Evolutionary conservation across 2,329 filamentous ascomycete species (phyloP), one percentile per base, ranked within the genome.

Genomic region (Aspergillus ibericus): DNA sequence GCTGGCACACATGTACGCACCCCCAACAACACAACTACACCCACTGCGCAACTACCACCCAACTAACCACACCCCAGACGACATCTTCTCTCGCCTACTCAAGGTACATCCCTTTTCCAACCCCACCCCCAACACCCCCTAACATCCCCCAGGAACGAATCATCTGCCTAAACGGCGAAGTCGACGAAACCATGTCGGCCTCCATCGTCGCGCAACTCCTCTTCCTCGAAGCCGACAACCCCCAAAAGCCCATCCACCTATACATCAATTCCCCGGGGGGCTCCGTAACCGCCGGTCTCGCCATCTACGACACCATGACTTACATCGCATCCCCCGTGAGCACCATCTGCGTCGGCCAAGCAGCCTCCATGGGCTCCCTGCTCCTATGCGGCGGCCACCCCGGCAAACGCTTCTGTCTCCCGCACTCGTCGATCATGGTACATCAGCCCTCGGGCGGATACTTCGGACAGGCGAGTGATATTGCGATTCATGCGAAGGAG

Each of bases 241-340:
- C 93, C 3, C 87, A 96, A 56, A 97, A 96, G 75, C 90, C 92
- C 12, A 98, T 99, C 65, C 95, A 91, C 53, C 90, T 99, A 75
- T 99, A 99, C 77, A 99, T 99, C 76, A 96, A 99, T 80, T 96
- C 91, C 0, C 93, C 93, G 0, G 95, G 95, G 51, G 95, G 95
- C 56, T 93, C 90, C 42, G 93, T 99, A 40, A 93, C 90, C 61
- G 93, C 95, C 1, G 85, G 76, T 44, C 80, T 88, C 60, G 93
- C 95, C 25, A 98, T 99, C 70, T 99, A 99, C 82, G 95, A 99
- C 75, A 99, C 95, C 12, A 98, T 99, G 93, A 88, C 89, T 67
- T 99, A 99, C 76, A 98, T 99, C 72, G 88, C 89, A 60, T 91
- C 91, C 2, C 92, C 93, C 1, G 92, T 99, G 0, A 93, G 90